phyloP scores from a whole-genome alignment of 1,284 basidiomycete species.

The Rhodotorula sp. region DNA sequence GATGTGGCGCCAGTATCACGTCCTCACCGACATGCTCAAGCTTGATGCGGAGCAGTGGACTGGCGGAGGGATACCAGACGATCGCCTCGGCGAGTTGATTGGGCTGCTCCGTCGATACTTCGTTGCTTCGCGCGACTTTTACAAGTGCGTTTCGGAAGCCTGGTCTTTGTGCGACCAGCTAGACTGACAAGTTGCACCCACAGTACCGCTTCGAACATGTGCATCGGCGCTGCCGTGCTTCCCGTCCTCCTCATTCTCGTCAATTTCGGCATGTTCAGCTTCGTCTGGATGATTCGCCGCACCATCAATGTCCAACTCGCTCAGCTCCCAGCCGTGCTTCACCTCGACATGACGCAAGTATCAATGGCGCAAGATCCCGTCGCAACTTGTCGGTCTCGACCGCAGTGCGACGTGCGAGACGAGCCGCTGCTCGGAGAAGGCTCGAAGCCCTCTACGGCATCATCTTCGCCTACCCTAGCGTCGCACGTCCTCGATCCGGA shows the following conservation, averaged over 20 bases:
- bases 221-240: conserved; percentile 5
- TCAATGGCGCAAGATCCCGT: no score
- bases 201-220: not conserved
- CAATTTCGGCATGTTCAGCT: not conserved
- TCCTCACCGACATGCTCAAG: not conserved
- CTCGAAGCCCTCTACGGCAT: no score
- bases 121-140: not conserved
- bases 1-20: not conserved
- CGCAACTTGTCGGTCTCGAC: no score
- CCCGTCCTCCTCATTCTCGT: not conserved
- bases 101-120: not conserved
- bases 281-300: not conserved
- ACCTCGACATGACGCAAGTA: no score
- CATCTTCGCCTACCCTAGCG: no score
- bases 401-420: no score
- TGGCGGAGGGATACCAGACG: not conserved
- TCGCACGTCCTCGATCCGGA: no score
- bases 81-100: not conserved
- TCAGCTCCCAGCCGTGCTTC: not conserved
- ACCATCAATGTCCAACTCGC: not conserved
- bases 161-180: not conserved
- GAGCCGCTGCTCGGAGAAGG: no score
- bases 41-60: not conserved
- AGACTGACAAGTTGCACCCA: not conserved
- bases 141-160: not conserved